A percentile compares a stretch with the other conserved stretches of the same genome.
phyloP scores from a whole-genome alignment of 305 asterid species.

The Fraxinus platypoda region DNA sequence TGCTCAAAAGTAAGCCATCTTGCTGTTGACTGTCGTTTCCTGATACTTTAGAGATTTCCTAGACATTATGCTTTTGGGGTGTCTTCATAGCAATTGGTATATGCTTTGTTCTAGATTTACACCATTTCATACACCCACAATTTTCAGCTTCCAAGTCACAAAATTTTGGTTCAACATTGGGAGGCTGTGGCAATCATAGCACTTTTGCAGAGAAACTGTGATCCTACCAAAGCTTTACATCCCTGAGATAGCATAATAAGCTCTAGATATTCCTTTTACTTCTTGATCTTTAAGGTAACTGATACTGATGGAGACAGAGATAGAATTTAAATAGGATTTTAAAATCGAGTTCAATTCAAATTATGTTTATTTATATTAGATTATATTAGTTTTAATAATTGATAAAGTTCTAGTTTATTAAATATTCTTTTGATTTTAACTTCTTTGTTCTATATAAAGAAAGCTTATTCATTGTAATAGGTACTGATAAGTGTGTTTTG shows the following conservation, averaged over 20 bases:
- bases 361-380: too few relatives aligned
- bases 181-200: slow-evolving; percentile 57
- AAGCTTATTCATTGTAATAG: neutral
- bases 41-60: slow-evolving; percentile 41
- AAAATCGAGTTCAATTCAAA: too few relatives aligned
- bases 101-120: neutral
- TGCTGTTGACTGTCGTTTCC: slow-evolving; percentile 5
- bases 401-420: too few relatives aligned
- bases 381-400: too few relatives aligned
- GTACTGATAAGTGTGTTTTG: too few relatives aligned
- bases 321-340: too few relatives aligned
- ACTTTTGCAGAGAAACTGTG: slow-evolving; percentile 47
- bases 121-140: neutral
- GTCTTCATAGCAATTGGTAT: slow-evolving; percentile 77
- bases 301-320: too few relatives aligned
- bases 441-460: too few relatives aligned
- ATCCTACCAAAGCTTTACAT: slow-evolving; percentile 89
- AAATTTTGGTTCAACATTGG: slow-evolving; percentile 37
- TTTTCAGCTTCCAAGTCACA: slow-evolving; percentile 23
- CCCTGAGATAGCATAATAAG: slow-evolving; percentile 85
- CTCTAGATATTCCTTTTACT: slow-evolving; percentile 8
- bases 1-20: slow-evolving; percentile 15
- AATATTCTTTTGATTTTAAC: too few relatives aligned
- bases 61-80: slow-evolving; percentile 95
- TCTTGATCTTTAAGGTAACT: too few relatives aligned